phyloP scores from a whole-genome alignment of 2,329 filamentous ascomycete genomes.

The Ophiostoma populinum region DNA sequence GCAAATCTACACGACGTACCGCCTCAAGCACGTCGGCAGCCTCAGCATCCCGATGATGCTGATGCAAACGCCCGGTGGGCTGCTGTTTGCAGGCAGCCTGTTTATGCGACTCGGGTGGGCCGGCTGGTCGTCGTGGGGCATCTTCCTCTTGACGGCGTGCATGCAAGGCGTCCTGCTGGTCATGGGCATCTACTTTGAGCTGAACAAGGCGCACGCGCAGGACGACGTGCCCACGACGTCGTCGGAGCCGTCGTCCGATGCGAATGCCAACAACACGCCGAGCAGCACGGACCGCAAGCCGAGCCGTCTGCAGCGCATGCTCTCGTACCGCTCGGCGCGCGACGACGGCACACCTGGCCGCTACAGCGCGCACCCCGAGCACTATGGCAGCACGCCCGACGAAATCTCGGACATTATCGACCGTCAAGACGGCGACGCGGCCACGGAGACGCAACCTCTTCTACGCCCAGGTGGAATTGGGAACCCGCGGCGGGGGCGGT shows the following conservation, averaged over 20 bases:
- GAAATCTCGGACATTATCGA: conserved; percentile 32
- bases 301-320: conserved; percentile 20
- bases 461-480: conserved; percentile 33
- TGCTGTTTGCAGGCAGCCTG: conserved; percentile 76
- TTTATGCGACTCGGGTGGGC: conserved; percentile 59
- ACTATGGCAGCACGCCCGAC: conserved; percentile 33
- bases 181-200: conserved; percentile 67
- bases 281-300: conserved; percentile 16
- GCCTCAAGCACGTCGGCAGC: conserved; percentile 70
- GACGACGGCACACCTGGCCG: conserved; percentile 33
- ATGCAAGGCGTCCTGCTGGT: conserved; percentile 67
- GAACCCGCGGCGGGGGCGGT: conserved; percentile 19
- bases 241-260: too few relatives aligned
- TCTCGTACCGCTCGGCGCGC: conserved; percentile 23
- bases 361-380: conserved; percentile 33
- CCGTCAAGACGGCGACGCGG: conserved; percentile 31
- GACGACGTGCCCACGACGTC: too few relatives aligned
- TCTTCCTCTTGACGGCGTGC: conserved; percentile 70
- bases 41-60: conserved; percentile 96
- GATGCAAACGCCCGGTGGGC: conserved; percentile 86
- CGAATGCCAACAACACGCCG: background rate
- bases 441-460: conserved; percentile 31
- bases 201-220: conserved; percentile 19
- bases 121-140: conserved; percentile 92
- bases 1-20: conserved; percentile 85